Percentiles rank a stretch among this genome's conserved stretches.
Evolutionary conservation across 176 grass and related monocot genomes (phyloP).

Genomic region (Oropetium thomaeum): DNA sequence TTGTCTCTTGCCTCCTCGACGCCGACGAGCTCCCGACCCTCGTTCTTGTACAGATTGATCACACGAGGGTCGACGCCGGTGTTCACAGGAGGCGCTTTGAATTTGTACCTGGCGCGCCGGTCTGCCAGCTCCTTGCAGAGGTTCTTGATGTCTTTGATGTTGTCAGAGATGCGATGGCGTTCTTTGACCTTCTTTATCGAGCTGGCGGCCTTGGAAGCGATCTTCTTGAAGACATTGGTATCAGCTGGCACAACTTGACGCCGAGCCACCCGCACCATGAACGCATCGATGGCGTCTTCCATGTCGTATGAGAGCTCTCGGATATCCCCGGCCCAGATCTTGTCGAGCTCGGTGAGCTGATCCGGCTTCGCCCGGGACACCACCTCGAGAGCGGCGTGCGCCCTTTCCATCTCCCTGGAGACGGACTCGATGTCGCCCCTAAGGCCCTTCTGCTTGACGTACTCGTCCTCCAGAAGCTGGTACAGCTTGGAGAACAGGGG

Average conservation of each 20-base stretch:
- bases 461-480: not conserved
- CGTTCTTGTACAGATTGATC: not conserved
- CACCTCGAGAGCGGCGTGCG: not conserved
- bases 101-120: not conserved
- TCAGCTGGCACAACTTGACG: not conserved
- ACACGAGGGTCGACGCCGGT: not conserved
- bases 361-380: not conserved
- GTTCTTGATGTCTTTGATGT: not conserved
- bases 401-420: not conserved
- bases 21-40: not conserved
- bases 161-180: not conserved
- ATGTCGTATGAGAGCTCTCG: conserved; percentile 20
- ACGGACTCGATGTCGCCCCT: not conserved
- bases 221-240: not conserved
- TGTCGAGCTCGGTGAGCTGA: not conserved
- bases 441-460: not conserved
- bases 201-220: not conserved
- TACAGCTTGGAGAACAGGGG: not conserved
- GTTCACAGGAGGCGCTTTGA: not conserved
- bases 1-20: not conserved
- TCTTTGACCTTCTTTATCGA: not conserved
- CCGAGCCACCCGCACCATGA: not conserved
- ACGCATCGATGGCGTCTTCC: not conserved
- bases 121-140: not conserved
- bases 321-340: not conserved